Conservation (phyloP, 345 rosid genomes). For the Xanthoceras sorbifolium region DNA sequence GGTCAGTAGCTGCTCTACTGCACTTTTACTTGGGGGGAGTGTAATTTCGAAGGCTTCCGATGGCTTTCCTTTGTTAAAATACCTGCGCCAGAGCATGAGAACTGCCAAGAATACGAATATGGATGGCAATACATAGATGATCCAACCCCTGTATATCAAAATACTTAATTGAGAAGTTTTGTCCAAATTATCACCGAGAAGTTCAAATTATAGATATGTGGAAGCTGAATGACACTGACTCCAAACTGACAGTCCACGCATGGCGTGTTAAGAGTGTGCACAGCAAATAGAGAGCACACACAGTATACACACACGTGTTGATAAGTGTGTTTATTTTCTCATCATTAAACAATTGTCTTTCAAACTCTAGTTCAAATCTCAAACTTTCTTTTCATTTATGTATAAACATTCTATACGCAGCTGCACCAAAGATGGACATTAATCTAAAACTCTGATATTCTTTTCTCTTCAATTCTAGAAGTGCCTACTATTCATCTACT, state of each 20-base stretch:
- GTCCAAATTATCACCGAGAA: neutral
- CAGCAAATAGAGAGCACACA: neutral
- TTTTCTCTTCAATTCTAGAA: neutral
- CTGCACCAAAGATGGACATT: neutral
- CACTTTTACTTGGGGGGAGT: constrained; percentile 72
- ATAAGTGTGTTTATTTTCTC: neutral
- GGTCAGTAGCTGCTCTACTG: constrained; percentile 86
- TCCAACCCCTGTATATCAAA: constrained; percentile 68
- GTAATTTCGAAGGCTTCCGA: constrained; percentile 61
- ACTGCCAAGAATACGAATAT: constrained; percentile 50
- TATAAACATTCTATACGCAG: too few species aligned
- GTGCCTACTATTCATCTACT: neutral
- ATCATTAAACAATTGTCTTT: neutral
- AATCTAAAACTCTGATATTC: neutral
- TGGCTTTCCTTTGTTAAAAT: constrained; percentile 51
- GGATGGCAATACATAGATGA: constrained; percentile 57
- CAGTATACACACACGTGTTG: neutral
- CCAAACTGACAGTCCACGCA: neutral
- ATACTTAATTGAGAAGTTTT: constrained; percentile 12
- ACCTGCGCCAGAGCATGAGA: constrained; percentile 66
- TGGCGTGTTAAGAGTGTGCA: neutral
- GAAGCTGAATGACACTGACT: constrained; percentile 5
- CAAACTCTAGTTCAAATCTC: neutral
- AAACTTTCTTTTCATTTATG: neutral
- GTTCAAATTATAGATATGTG: constrained; percentile 8